These are phyloP conservation scores for Luffa acutangula DNA, from an alignment of 306 rosid species.

Conservation along the genomic window DNA sequence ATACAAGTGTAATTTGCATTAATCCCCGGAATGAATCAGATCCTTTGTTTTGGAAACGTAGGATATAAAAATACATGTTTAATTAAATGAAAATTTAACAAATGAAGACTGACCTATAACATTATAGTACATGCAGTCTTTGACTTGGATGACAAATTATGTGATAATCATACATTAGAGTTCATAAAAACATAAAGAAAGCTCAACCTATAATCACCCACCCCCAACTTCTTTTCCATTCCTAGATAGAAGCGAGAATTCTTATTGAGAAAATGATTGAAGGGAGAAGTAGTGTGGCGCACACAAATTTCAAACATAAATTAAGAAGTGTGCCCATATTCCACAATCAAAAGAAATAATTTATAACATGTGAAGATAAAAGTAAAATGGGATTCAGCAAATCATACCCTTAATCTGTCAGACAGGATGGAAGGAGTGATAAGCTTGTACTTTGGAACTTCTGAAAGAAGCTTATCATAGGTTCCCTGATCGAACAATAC, in stretches of 20 bases:
- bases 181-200: neutral
- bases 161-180: neutral
- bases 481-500: conserved; percentile 32
- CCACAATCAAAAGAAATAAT: neutral
- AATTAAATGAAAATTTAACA: neutral
- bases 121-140: neutral
- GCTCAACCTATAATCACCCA: neutral
- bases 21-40: neutral
- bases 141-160: neutral
- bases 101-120: neutral
- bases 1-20: neutral
- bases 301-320: neutral
- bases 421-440: neutral
- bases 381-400: neutral
- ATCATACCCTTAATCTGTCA: conserved; percentile 27
- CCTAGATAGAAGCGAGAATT: neutral
- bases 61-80: neutral
- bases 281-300: neutral
- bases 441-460: conserved; percentile 35
- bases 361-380: neutral
- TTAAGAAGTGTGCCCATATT: neutral
- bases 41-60: neutral
- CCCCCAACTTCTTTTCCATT: neutral
- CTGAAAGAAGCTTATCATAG: conserved; percentile 30
- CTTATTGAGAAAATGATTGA: neutral